These are phyloP conservation scores for Marasmius oreades DNA, from an alignment of 1,284 basidiomycete species.

Conservation along the genomic window DNA sequence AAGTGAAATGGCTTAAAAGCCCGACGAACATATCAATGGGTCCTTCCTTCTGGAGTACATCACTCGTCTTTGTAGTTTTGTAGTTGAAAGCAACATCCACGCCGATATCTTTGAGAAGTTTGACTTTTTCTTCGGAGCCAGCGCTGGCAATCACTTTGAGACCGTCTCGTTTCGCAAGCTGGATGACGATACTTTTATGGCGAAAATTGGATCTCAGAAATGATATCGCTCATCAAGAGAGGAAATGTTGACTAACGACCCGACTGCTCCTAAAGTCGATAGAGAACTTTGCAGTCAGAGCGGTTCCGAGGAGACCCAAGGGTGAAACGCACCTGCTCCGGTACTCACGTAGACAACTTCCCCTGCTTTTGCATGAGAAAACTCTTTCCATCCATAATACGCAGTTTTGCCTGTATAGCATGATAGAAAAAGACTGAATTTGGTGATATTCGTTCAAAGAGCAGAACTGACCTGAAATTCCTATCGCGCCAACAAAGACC, in stretches of 20 bases:
- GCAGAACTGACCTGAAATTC: constrained; percentile 28
- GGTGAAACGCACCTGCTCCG: constrained; percentile 40
- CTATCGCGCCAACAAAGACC: constrained; percentile 26
- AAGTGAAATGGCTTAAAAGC: not conserved
- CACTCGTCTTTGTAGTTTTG: constrained; percentile 49
- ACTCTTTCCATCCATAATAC: constrained; percentile 38
- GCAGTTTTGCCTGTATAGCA: constrained; percentile 28
- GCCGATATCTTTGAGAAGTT: constrained; percentile 59
- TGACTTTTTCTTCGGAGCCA: constrained; percentile 66
- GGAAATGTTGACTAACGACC: constrained; percentile 28
- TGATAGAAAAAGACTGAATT: not conserved
- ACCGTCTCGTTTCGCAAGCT: constrained; percentile 61
- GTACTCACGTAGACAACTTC: constrained; percentile 55
- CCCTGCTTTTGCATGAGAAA: constrained; percentile 39
- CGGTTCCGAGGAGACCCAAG: not conserved
- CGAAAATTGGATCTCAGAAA: not conserved
- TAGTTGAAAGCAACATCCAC: constrained; percentile 77
- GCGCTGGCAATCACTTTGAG: constrained; percentile 72
- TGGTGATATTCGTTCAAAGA: not conserved
- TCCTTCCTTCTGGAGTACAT: constrained; percentile 56
- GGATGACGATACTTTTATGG: constrained; percentile 37
- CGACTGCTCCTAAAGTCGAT: constrained; percentile 24
- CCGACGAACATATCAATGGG: constrained; percentile 46
- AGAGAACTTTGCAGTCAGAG: no score
- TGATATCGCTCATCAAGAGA: not conserved